Base-by-base conservation (phyloP, 1,284 basidiomycete species). In the Ceratobasidium sp. region DNA sequence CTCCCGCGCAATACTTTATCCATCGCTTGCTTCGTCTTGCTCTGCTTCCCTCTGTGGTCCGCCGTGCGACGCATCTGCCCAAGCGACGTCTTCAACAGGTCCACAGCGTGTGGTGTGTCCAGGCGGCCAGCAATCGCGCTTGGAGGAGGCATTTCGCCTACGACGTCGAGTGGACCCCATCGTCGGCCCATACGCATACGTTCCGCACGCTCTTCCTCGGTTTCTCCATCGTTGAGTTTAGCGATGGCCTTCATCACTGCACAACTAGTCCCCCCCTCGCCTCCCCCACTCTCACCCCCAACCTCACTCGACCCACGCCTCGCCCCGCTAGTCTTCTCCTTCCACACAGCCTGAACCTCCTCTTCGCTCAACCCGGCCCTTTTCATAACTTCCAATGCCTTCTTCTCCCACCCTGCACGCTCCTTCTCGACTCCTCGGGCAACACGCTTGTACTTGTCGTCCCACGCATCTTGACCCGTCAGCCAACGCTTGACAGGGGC, bases 401-500 rank as follows among this genome's bases (percentile, higher is more conserved):
- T 66, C 41, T 63, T 69, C 41, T 71, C 59, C 41, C 69, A 63
- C 30, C 63, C 49, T 32, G 73, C 72, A 30, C 74, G 73, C 47
- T 76, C 72, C 14, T 59, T 70, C 67, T 75, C 75, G 6, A 76
- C 63, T n/a, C 50, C 49, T 30, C 44, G 49, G 13, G 71, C 66
- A 9, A 59, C 38, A 35, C 69, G 72, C 52, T 76, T 76, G 41
- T 69, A 76, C 41, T 72, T 75, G 7, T 14, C 21, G 21, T 73
- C 73, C 71, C 73, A 64, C 1, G 43, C 57, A 1, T 55, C 55
- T 43, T 73, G 73, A 2, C 75, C 75, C 1, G 69, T 69, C 21
- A 76, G 35, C 70, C 74, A 75, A 8, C 73, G 46, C 30, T 75
- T 59, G 23, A 76, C 74, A 0, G 81, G 79, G 0, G 79, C 80